A percentile compares a stretch with the other conserved stretches of the same genome.
Evolutionary conservation across 2,329 filamentous ascomycete species (phyloP).

Genomic region (Colletotrichum higginsianum): DNA sequence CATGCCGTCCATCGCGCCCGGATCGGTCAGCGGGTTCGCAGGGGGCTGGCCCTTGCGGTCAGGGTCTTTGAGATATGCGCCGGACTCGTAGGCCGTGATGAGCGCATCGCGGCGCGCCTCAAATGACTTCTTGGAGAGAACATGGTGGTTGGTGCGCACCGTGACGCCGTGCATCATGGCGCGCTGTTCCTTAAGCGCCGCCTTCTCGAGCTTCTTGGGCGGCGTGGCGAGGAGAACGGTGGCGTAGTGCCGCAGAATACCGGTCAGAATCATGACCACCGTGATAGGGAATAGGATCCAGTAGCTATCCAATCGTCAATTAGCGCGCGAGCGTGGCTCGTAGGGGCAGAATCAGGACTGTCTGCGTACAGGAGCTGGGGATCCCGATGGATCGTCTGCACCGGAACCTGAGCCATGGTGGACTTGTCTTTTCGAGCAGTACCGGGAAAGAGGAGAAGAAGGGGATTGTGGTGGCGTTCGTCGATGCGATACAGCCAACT

Average conservation of each 20-base stretch:
- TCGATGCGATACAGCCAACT: slow-evolving; percentile 23
- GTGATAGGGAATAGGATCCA: slow-evolving; percentile 99
- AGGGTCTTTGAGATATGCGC: slow-evolving; percentile 90
- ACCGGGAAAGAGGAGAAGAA: slow-evolving; percentile 7
- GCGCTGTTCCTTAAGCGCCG: slow-evolving; percentile 87
- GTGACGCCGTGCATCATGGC: slow-evolving; percentile 87
- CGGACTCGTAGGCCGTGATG: slow-evolving; percentile 85
- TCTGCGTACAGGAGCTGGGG: slow-evolving; percentile 91
- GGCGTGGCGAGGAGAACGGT: slow-evolving; percentile 89
- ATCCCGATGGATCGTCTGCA: slow-evolving; percentile 98
- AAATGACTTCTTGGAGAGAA: slow-evolving; percentile 84
- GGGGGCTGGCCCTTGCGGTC: slow-evolving; percentile 88
- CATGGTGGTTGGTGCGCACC: slow-evolving; percentile 85
- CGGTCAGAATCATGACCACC: slow-evolving; percentile 97
- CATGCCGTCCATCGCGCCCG: slow-evolving; percentile 98
- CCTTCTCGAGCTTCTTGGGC: slow-evolving; percentile 85
- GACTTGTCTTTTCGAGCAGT: slow-evolving; percentile 17
- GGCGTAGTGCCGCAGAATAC: slow-evolving; percentile 95
- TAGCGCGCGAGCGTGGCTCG: slow-evolving; percentile 32
- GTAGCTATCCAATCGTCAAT: slow-evolving; percentile 76
- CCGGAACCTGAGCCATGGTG: slow-evolving; percentile 85
- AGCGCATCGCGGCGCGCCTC: slow-evolving; percentile 85
- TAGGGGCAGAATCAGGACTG: slow-evolving; percentile 41
- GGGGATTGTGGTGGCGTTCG: slow-evolving; percentile 11
- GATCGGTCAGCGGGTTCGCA: slow-evolving; percentile 95